Percentiles rank a stretch among this genome's conserved stretches.
Conservation (phyloP, 2,329 filamentous ascomycete species). For the Paecilomyces niveus region DNA sequence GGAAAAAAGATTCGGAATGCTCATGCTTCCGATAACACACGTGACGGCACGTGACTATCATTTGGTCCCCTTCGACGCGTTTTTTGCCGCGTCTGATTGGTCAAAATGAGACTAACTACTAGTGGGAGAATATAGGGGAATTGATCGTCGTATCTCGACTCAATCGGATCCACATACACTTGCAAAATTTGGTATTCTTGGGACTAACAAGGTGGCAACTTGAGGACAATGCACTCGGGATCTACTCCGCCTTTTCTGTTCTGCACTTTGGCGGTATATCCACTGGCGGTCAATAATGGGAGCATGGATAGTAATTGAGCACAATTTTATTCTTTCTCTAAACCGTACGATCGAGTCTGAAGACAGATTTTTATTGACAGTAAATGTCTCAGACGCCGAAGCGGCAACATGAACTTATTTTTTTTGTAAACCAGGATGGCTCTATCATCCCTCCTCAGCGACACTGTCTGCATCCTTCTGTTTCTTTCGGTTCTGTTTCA, state of each 20-base stretch:
- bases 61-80: not conserved
- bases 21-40: slow-evolving; percentile 8
- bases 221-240: not conserved
- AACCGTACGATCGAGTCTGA: not conserved
- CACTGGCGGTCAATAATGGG: not conserved
- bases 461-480: slow-evolving; percentile 18
- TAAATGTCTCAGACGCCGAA: not conserved
- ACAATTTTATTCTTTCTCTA: not conserved
- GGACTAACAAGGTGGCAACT: not conserved
- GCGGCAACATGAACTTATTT: not conserved
- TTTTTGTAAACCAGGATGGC: not conserved
- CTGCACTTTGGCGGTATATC: not conserved
- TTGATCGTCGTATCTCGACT: not conserved
- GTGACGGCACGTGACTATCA: slow-evolving; percentile 9
- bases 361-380: not conserved
- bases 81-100: not conserved
- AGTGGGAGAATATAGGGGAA: not conserved
- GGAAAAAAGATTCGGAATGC: slow-evolving; percentile 8
- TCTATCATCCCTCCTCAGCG: slow-evolving; percentile 11
- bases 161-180: not conserved
- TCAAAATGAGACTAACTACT: not conserved
- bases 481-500: slow-evolving; percentile 35
- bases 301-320: not conserved
- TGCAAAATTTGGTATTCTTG: not conserved
- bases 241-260: not conserved